Percentiles rank a stretch among this genome's conserved stretches.
Conservation (phyloP, 441 rosid species). For the Viola pubescens region DNA sequence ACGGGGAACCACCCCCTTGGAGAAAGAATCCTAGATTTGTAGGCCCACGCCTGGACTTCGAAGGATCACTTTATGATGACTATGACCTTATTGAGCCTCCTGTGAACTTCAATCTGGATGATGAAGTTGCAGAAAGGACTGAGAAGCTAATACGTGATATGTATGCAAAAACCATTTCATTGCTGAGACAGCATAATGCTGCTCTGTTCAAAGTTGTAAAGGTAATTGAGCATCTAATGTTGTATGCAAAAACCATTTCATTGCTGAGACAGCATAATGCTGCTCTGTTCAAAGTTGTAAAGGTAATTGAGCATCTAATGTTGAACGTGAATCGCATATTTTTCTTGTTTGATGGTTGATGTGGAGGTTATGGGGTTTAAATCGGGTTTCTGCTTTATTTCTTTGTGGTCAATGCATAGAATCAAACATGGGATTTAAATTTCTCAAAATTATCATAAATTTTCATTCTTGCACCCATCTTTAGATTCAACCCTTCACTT, state of each 20-base stretch:
- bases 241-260: slow-evolving; percentile 49
- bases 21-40: slow-evolving; percentile 61
- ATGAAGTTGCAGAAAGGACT: slow-evolving; percentile 63
- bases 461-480: neutral
- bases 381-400: neutral
- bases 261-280: slow-evolving; percentile 68
- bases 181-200: slow-evolving; percentile 64
- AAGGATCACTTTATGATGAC: slow-evolving; percentile 83
- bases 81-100: slow-evolving; percentile 69
- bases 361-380: neutral
- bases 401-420: neutral
- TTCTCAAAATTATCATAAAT: neutral
- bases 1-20: slow-evolving; percentile 92
- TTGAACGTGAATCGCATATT: no score
- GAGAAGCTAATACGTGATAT: slow-evolving; percentile 52
- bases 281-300: slow-evolving; percentile 74
- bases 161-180: slow-evolving; percentile 59
- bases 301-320: slow-evolving; percentile 35
- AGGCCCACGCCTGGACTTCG: slow-evolving; percentile 89
- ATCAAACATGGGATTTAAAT: no score
- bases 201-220: slow-evolving; percentile 79
- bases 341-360: neutral
- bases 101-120: slow-evolving; percentile 77
- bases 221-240: slow-evolving; percentile 30
- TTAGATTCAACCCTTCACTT: neutral